Percentiles rank a stretch among this genome's conserved stretches.
Conservation (phyloP, 495 filamentous ascomycete species). For the Penicillium crystallinum region DNA sequence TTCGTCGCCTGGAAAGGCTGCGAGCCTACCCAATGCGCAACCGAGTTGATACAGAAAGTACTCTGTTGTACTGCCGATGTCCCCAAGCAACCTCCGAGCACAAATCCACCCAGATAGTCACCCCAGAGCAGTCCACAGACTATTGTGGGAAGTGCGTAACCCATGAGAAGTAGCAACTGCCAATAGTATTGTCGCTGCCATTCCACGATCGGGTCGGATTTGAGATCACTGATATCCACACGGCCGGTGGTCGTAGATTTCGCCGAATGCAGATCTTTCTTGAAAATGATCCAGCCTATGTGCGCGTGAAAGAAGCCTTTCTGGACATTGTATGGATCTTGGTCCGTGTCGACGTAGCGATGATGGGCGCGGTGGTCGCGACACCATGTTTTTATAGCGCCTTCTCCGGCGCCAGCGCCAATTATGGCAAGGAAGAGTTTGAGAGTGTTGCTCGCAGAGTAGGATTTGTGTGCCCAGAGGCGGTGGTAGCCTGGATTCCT, state of each 20-base stretch:
- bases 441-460: conserved; percentile 23
- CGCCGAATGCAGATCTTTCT: conserved; percentile 82
- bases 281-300: conserved; percentile 83
- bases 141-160: conserved; percentile 70
- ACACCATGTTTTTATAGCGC: conserved; percentile 90
- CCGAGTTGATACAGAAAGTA: conserved; percentile 96
- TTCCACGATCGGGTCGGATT: conserved; percentile 82
- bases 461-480: conserved; percentile 78
- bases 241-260: conserved; percentile 81
- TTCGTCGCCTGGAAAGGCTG: conserved; percentile 96
- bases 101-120: conserved; percentile 81
- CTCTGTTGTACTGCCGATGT: conserved; percentile 95
- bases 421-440: conserved; percentile 82
- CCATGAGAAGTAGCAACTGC: conserved; percentile 76
- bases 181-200: conserved; percentile 90
- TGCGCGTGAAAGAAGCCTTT: conserved; percentile 94
- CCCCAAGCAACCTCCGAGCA: conserved; percentile 85
- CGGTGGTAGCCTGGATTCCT: conserved; percentile 86
- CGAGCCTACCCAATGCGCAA: conserved; percentile 94
- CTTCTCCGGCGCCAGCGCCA: conserved; percentile 90
- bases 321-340: conserved; percentile 94
- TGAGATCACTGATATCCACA: conserved; percentile 90
- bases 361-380: conserved; percentile 94
- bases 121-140: conserved; percentile 76
- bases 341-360: conserved; percentile 95